Evolutionary conservation across 2,329 filamentous ascomycete species (phyloP).

Genomic region (Calonectria multiphialidica): DNA sequence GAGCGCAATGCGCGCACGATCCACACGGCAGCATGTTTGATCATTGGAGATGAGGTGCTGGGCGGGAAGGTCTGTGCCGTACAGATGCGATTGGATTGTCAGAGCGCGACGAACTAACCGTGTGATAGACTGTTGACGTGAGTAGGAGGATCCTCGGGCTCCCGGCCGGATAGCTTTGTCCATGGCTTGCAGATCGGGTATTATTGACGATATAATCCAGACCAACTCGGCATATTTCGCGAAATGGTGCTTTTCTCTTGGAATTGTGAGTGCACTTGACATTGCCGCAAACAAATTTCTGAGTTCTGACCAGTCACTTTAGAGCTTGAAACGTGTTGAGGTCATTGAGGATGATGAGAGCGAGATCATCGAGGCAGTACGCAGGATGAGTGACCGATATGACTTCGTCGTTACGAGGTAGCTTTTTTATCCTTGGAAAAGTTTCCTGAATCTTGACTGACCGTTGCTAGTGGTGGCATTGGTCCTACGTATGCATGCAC

Average conservation of each 20-base stretch:
- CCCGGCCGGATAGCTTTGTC: background rate
- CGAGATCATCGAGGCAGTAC: slow-evolving; percentile 90
- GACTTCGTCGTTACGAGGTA: slow-evolving; percentile 93
- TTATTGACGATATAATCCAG: slow-evolving; percentile 51
- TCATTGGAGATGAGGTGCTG: slow-evolving; percentile 97
- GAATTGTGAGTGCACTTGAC: slow-evolving; percentile 61
- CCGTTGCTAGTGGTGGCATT: slow-evolving; percentile 80
- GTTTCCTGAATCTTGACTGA: slow-evolving; percentile 21
- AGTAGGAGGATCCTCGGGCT: slow-evolving; percentile 33
- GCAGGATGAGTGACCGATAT: slow-evolving; percentile 88
- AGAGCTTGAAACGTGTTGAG: slow-evolving; percentile 86
- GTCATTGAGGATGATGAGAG: slow-evolving; percentile 93
- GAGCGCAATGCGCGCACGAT: slow-evolving; percentile 76
- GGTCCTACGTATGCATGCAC: slow-evolving; percentile 81
- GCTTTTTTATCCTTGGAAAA: slow-evolving; percentile 1
- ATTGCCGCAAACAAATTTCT: background rate
- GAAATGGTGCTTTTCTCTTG: slow-evolving; percentile 73
- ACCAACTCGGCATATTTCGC: slow-evolving; percentile 75
- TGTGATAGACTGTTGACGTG: slow-evolving; percentile 54
- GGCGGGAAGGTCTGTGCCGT: slow-evolving; percentile 81
- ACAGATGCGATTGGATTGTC: background rate
- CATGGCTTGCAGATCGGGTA: background rate
- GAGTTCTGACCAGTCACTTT: background rate
- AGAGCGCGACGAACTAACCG: slow-evolving; percentile 23
- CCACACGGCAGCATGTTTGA: slow-evolving; percentile 89